These are phyloP conservation scores for Sporothrix schenckii DNA, from an alignment of 2,329 filamentous ascomycete genomes.

Conservation along the genomic window DNA sequence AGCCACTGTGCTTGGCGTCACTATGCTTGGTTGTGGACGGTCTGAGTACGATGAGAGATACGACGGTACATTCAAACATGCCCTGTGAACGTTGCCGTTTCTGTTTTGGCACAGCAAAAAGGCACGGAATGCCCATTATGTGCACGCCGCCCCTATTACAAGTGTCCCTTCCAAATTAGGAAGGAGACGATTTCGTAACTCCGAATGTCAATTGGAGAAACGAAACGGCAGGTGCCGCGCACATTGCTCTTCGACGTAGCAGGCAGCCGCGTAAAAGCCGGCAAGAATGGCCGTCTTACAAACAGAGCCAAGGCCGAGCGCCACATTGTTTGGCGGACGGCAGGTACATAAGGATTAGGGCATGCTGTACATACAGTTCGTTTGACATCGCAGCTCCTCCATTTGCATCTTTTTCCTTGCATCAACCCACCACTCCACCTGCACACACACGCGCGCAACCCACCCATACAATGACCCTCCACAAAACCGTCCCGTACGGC, in stretches of 20 bases:
- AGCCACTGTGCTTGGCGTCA: no score
- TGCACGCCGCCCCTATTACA: not conserved
- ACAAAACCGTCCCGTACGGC: constrained; percentile 44
- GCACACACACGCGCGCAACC: not conserved
- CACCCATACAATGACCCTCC: constrained; percentile 31
- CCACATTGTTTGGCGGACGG: not conserved
- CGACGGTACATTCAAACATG: no score
- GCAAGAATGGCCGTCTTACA: not conserved
- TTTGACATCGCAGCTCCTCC: not conserved
- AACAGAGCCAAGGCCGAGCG: not conserved
- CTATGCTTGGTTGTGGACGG: no score
- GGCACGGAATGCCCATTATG: not conserved
- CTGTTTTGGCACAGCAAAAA: no score
- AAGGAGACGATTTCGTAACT: not conserved
- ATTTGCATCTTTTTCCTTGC: not conserved
- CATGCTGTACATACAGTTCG: not conserved
- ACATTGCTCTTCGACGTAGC: not conserved
- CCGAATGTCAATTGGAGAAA: not conserved
- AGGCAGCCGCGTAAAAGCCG: not conserved
- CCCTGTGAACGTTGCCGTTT: no score
- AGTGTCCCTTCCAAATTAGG: constrained; percentile 3
- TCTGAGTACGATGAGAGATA: no score
- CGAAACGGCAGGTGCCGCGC: constrained; percentile 2
- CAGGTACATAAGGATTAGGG: not conserved
- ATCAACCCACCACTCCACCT: not conserved